Conservation (phyloP, 2,329 filamentous ascomycete genomes). For the Ilyonectria robusta region DNA sequence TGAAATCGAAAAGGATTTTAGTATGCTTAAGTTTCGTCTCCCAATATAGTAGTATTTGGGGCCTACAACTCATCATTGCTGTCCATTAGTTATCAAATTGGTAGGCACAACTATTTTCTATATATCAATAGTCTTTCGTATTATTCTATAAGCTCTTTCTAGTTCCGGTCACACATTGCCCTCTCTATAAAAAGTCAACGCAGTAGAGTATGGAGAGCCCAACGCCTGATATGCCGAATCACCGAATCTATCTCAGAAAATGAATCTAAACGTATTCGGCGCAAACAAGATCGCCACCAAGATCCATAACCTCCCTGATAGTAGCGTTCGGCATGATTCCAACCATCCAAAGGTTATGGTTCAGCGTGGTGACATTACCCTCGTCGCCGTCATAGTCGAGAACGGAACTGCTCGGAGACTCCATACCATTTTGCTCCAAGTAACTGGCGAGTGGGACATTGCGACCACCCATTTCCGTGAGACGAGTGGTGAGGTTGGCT, state of each 20-base stretch:
- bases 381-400: constrained; percentile 29
- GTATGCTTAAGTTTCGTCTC: too few relatives aligned
- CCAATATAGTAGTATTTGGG: too few relatives aligned
- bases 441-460: constrained; percentile 42
- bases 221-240: not conserved
- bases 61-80: too few relatives aligned
- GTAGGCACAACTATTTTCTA: too few relatives aligned
- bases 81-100: too few relatives aligned
- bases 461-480: constrained; percentile 44
- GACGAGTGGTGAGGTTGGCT: constrained; percentile 25
- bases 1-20: too few relatives aligned
- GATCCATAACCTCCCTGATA: constrained; percentile 39
- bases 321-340: constrained; percentile 44
- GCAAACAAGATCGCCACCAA: constrained; percentile 33
- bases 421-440: constrained; percentile 18
- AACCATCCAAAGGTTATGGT: constrained; percentile 31
- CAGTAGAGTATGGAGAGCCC: not conserved
- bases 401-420: constrained; percentile 14
- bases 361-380: constrained; percentile 29
- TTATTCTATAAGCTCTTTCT: not conserved
- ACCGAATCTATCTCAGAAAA: not conserved
- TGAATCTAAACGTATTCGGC: constrained; percentile 35
- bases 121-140: not conserved
- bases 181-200: not conserved
- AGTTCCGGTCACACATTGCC: not conserved